These are phyloP conservation scores for Eucalyptus sideroxylon DNA, from an alignment of 345 rosid species.

Conservation along the genomic window DNA sequence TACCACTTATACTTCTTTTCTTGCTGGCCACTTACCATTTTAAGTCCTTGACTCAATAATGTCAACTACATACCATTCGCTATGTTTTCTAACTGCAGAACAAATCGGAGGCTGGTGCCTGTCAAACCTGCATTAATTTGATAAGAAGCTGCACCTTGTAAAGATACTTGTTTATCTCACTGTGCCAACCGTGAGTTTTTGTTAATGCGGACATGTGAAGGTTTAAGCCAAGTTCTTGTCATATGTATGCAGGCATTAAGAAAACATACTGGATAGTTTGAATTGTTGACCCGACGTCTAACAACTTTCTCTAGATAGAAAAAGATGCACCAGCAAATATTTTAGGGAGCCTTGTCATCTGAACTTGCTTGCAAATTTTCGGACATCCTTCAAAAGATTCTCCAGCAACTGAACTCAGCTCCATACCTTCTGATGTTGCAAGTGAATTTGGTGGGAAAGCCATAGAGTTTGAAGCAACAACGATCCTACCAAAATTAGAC, in stretches of 20 bases:
- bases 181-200: not conserved
- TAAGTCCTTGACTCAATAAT: not conserved
- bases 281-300: slow-evolving; percentile 77
- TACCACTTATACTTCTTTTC: not conserved
- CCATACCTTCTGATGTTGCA: slow-evolving; percentile 34
- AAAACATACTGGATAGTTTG: slow-evolving; percentile 79
- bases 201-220: not conserved
- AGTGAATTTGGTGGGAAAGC: too few relatives aligned
- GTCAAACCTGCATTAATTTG: not conserved
- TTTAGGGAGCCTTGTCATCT: slow-evolving; percentile 72
- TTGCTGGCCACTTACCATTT: not conserved
- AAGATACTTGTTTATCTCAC: not conserved
- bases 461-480: too few relatives aligned
- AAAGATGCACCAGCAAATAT: slow-evolving; percentile 49
- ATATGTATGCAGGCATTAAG: slow-evolving; percentile 42
- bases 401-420: slow-evolving; percentile 54
- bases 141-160: not conserved
- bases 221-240: not conserved
- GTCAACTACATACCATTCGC: not conserved
- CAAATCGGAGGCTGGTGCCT: not conserved
- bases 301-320: slow-evolving; percentile 72
- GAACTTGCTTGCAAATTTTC: slow-evolving; percentile 72
- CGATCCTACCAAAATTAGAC: too few relatives aligned
- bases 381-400: slow-evolving; percentile 93
- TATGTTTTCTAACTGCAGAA: not conserved